Evolutionary conservation across 495 filamentous ascomycete genomes (phyloP), one percentile per base, ranked within the genome.

Genomic region (Penicillium riverlandense): DNA sequence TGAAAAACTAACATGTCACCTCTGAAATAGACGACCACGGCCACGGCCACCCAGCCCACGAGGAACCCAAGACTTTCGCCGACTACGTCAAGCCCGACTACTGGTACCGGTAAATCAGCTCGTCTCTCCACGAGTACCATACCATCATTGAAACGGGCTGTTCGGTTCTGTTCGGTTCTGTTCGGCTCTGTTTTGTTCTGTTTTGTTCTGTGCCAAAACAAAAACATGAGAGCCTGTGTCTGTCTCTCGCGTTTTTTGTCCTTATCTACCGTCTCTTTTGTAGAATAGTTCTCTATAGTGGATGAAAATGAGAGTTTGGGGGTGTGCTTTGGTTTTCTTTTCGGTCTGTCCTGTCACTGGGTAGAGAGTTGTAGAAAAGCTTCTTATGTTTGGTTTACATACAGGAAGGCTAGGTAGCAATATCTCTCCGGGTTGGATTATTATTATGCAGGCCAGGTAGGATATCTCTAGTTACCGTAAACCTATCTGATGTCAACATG

Each of bases 41-140:
- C 36, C 65, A 73, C 60, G 55, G 54, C 58, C 64, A 70, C 69
- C 76, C 78, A 54, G 67, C 70, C 58, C 80, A 74, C 61, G 77
- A 78, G 66, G 87, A 92, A 71, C 86, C 88, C 62, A 91, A 92
- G 82, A 95, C 85, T 45, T 88, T 95, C 53, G 86, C 85, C 65
- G 83, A 98, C 78, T 96, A 71, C 72, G 85, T 98, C 64, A 85
- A 83, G 79, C 86, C 88, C 28, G 77, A 92, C 58, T 97, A 97
- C 78, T 79, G 82, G 75, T 96, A 86, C 66, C 69, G 69, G 63
- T 74, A 71, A 62, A 71, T 67, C 41, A 29, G 44, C 37, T 38
- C 41, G 15, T 27, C 41, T 51, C 38, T 35, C 37, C 28, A 27
- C 11, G 29, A 30, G 29, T 44, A 22, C 22, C 22, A 22, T 22